Evolutionary conservation across 768 basidiomycete species (phyloP).

Genomic region (Chiua virens): DNA sequence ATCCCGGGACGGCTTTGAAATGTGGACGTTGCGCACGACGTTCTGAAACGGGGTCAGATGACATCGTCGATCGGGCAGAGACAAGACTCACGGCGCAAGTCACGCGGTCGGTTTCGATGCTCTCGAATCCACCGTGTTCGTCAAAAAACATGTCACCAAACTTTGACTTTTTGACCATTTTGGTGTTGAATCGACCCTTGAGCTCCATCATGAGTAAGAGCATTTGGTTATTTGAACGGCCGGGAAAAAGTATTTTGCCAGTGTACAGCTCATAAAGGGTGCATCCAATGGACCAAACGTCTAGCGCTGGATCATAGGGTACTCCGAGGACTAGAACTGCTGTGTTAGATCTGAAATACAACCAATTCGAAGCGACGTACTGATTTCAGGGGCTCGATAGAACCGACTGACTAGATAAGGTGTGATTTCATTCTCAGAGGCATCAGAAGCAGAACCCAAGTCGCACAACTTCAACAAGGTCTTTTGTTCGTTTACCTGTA

Average conservation of each 20-base stretch:
- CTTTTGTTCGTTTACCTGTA: constrained; percentile 92
- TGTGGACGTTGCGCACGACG: constrained; percentile 74
- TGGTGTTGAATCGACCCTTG: constrained; percentile 89
- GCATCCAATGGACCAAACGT: constrained; percentile 97
- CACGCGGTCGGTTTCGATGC: constrained; percentile 79
- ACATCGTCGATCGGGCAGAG: constrained; percentile 6
- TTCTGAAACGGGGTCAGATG: constrained; percentile 51
- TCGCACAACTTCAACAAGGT: constrained; percentile 93
- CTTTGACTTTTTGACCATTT: constrained; percentile 92
- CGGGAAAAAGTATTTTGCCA: constrained; percentile 96
- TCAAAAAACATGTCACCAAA: constrained; percentile 95
- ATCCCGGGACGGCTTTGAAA: constrained; percentile 82
- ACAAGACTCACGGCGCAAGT: constrained; percentile 75
- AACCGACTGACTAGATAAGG: constrained; percentile 97
- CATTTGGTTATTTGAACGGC: constrained; percentile 98
- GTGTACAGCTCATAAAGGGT: constrained; percentile 96
- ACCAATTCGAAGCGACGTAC: constrained; percentile 46
- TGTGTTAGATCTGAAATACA: constrained; percentile 14
- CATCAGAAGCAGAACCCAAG: constrained; percentile 94
- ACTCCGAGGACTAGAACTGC: constrained; percentile 76
- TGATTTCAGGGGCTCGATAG: constrained; percentile 98
- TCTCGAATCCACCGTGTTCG: constrained; percentile 84
- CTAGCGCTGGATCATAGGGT: constrained; percentile 91
- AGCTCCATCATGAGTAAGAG: constrained; percentile 96
- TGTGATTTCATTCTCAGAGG: constrained; percentile 93